These are phyloP conservation scores for Quercus dentata DNA, from an alignment of 306 rosid species.

Conservation along the genomic window DNA sequence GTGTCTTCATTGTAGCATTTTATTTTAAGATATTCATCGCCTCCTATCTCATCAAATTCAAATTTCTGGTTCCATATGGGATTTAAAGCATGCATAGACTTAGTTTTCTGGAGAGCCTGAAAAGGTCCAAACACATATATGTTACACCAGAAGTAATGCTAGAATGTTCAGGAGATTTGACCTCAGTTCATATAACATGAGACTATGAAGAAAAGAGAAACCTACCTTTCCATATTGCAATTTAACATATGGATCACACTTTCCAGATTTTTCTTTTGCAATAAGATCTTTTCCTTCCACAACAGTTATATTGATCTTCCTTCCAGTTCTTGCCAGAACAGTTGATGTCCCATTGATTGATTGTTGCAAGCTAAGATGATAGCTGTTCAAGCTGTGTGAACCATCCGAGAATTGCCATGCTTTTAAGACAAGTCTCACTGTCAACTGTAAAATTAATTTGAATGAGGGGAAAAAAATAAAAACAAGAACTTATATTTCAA, in stretches of 20 bases:
- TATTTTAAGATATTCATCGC: constrained; percentile 76
- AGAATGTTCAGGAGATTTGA: neutral
- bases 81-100: constrained; percentile 42
- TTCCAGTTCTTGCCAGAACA: constrained; percentile 67
- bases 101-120: constrained; percentile 71
- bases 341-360: constrained; percentile 67
- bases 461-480: constrained; percentile 10
- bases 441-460: constrained; percentile 53
- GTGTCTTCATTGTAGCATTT: constrained; percentile 66
- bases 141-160: neutral
- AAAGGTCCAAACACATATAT: constrained; percentile 16
- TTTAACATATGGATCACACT: constrained; percentile 66
- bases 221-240: constrained; percentile 88
- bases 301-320: constrained; percentile 69
- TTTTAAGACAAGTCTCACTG: constrained; percentile 65
- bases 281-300: constrained; percentile 77
- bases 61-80: constrained; percentile 75
- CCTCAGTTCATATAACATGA: constrained; percentile 6
- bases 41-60: constrained; percentile 85
- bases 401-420: constrained; percentile 98
- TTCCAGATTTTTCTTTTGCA: constrained; percentile 68
- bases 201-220: constrained; percentile 10
- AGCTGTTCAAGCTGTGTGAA: constrained; percentile 55
- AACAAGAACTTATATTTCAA: constrained; percentile 10
- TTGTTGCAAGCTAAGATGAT: constrained; percentile 33